Evolutionary conservation across 192 early-diverging fungal genomes (phyloP).

Genomic region (Physocladia obscura): DNA sequence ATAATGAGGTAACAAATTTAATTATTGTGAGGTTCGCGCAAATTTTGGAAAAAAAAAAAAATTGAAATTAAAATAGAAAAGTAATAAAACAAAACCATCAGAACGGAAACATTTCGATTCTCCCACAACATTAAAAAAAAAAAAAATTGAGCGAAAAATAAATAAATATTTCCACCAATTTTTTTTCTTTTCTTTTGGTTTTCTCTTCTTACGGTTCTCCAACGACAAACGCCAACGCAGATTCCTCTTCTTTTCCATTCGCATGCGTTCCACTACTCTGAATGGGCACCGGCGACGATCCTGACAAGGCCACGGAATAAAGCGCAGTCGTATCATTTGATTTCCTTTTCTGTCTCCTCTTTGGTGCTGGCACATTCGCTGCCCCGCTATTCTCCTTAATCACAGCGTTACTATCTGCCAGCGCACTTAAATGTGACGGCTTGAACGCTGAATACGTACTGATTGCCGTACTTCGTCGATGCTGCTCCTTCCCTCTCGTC

Average conservation of each 20-base stretch:
- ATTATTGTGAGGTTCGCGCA: background rate
- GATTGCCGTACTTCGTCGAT: background rate
- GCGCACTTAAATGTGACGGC: conserved; percentile 1
- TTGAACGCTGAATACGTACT: conserved; percentile 7
- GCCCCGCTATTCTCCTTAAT: background rate
- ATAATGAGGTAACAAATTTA: background rate
- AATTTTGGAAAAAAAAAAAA: background rate
- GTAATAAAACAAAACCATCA: too few relatives aligned
- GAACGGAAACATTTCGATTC: too few relatives aligned
- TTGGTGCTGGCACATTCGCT: background rate
- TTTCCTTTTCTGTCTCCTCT: background rate
- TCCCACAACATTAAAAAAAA: too few relatives aligned
- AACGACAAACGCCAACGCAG: conserved; percentile 24
- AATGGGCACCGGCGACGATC: background rate
- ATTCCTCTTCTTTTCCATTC: background rate
- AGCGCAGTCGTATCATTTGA: background rate
- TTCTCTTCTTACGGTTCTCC: background rate
- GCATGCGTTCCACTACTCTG: background rate
- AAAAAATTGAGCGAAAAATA: background rate
- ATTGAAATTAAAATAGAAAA: too few relatives aligned
- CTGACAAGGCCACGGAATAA: background rate
- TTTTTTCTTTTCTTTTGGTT: background rate
- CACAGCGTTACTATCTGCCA: conserved; percentile 7
- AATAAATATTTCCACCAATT: background rate
- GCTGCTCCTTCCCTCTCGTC: background rate